These are phyloP conservation scores for Trichosporon inkin DNA, from an alignment of 1,284 basidiomycete genomes.

Conservation along the genomic window DNA sequence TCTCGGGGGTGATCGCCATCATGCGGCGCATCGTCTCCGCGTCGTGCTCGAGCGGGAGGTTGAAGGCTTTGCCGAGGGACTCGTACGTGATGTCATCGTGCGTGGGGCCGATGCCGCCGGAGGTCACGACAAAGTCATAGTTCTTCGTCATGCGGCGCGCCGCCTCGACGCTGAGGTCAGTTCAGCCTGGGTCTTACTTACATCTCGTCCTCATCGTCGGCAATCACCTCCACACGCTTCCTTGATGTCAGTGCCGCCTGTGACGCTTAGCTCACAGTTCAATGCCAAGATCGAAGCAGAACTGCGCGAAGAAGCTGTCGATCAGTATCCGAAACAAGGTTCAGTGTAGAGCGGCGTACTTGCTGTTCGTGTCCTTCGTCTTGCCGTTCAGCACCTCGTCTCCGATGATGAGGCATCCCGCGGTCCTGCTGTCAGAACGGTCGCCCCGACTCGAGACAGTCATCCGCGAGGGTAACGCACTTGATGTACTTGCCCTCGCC, in stretches of 20 bases:
- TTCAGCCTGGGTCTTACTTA: slow-evolving; percentile 48
- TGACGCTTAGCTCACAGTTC: slow-evolving; percentile 61
- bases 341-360: slow-evolving; percentile 29
- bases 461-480: slow-evolving; percentile 19
- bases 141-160: slow-evolving; percentile 71
- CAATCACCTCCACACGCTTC: slow-evolving; percentile 83
- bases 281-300: slow-evolving; percentile 81
- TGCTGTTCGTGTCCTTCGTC: slow-evolving; percentile 71
- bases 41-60: slow-evolving; percentile 69
- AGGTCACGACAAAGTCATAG: slow-evolving; percentile 84
- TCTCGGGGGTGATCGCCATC: slow-evolving; percentile 58
- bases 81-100: slow-evolving; percentile 89
- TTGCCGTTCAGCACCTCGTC: slow-evolving; percentile 54
- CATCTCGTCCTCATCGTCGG: slow-evolving; percentile 88
- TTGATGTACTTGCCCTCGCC: slow-evolving; percentile 66
- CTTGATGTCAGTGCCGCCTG: slow-evolving; percentile 47
- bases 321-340: background rate
- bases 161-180: slow-evolving; percentile 65
- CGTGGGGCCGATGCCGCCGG: slow-evolving; percentile 75
- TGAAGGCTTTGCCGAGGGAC: slow-evolving; percentile 79
- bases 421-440: slow-evolving; percentile 30
- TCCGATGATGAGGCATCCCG: slow-evolving; percentile 50
- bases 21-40: slow-evolving; percentile 76
- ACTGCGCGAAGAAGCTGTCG: slow-evolving; percentile 70
- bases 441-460: background rate